Evolutionary conservation across 2,329 filamentous ascomycete species (phyloP).

Genomic region (Cercospora sp.): DNA sequence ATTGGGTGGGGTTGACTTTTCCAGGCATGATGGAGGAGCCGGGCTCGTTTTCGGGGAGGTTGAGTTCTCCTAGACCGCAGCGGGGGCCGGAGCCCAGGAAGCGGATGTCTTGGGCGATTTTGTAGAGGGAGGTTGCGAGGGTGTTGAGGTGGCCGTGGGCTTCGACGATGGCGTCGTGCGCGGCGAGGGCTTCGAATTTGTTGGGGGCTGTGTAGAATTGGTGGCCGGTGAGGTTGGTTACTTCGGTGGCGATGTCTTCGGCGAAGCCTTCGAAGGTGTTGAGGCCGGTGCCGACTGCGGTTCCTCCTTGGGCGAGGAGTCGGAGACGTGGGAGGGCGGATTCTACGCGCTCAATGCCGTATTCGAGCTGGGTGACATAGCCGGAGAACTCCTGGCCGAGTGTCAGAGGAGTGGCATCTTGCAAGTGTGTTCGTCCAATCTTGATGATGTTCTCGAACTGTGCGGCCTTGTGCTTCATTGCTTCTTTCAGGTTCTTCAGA

Average conservation of each 20-base stretch:
- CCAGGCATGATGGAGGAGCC: conserved; percentile 98
- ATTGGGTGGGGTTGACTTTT: conserved; percentile 99
- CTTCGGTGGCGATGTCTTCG: conserved; percentile 86
- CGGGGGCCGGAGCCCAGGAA: conserved; percentile 95
- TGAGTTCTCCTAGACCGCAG: conserved; percentile 90
- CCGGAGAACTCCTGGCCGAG: conserved; percentile 97
- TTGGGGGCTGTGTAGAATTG: conserved; percentile 96
- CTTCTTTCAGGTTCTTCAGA: conserved; percentile 76
- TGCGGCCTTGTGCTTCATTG: conserved; percentile 84
- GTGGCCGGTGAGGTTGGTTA: conserved; percentile 87
- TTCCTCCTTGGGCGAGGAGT: conserved; percentile 90
- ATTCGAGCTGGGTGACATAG: conserved; percentile 92
- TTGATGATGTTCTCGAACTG: conserved; percentile 96
- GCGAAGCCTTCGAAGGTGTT: conserved; percentile 98
- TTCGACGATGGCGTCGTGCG: conserved; percentile 94
- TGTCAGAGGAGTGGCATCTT: conserved; percentile 94
- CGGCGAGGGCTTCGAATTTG: conserved; percentile 96
- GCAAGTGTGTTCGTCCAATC: conserved; percentile 95
- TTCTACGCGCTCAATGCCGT: conserved; percentile 84
- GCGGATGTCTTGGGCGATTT: conserved; percentile 97
- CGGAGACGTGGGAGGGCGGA: conserved; percentile 78
- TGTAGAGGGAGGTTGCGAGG: conserved; percentile 85
- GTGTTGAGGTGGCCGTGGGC: conserved; percentile 93
- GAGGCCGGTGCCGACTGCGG: conserved; percentile 93
- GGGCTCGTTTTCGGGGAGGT: conserved; percentile 95